phyloP scores from a whole-genome alignment of 805 yeast genomes.

The Ogataea ganodermae region DNA sequence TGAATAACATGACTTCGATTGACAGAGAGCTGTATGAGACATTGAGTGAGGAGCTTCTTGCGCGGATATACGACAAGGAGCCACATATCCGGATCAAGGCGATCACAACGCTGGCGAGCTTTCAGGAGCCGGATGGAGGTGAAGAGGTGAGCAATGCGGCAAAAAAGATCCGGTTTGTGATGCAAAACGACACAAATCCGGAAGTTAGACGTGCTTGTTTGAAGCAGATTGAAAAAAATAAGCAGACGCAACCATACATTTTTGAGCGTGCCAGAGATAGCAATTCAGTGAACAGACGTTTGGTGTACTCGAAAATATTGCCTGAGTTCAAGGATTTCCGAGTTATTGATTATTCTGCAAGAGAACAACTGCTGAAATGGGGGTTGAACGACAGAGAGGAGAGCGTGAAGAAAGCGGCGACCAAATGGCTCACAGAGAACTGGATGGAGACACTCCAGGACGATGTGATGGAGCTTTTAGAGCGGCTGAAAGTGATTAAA shows the following conservation, averaged over 20 bases:
- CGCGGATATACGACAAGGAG: constrained; percentile 75
- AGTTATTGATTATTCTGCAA: constrained; percentile 48
- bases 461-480: constrained; percentile 71
- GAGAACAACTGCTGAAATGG: constrained; percentile 75
- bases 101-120: constrained; percentile 71
- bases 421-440: constrained; percentile 61
- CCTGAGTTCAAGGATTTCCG: constrained; percentile 65
- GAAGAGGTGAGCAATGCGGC: constrained; percentile 47
- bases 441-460: constrained; percentile 75
- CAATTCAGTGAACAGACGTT: constrained; percentile 68
- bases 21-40: constrained; percentile 70
- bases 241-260: constrained; percentile 54
- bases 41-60: constrained; percentile 58
- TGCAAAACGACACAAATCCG: constrained; percentile 78
- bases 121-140: constrained; percentile 61
- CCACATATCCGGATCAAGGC: constrained; percentile 82
- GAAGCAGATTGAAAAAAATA: constrained; percentile 62
- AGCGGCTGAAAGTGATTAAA: constrained; percentile 67
- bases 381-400: constrained; percentile 88
- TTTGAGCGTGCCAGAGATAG: constrained; percentile 83
- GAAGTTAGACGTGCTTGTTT: constrained; percentile 89
- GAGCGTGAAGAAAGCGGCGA: constrained; percentile 69
- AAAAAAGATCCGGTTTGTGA: constrained; percentile 46
- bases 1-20: constrained; percentile 72
- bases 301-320: constrained; percentile 67